phyloP scores from a whole-genome alignment of 352 stramenopile species.

The Globisporangium takayamanum region DNA sequence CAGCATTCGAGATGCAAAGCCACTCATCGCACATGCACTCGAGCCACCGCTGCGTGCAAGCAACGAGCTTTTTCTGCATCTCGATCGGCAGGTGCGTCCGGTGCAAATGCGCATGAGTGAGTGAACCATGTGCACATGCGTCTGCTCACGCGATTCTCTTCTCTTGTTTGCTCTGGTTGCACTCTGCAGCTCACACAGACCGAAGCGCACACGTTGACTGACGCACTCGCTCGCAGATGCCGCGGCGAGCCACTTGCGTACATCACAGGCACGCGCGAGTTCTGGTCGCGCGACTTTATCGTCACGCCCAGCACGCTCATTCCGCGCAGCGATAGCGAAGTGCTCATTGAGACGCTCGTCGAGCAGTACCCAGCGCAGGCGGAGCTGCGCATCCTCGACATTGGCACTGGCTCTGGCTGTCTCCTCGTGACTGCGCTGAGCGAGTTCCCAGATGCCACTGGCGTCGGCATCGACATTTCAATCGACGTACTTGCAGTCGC shows the following conservation, averaged over 20 bases:
- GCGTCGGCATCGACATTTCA: conserved; percentile 62
- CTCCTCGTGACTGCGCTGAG: conserved; percentile 53
- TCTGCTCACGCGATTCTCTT: not conserved
- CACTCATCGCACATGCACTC: conserved; percentile 41
- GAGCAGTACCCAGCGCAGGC: conserved; percentile 31
- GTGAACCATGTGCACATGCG: no score
- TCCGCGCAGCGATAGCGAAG: conserved; percentile 74
- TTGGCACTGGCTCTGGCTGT: conserved; percentile 66
- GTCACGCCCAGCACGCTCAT: conserved; percentile 65
- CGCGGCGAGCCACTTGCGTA: conserved; percentile 71
- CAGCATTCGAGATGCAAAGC: conserved; percentile 32
- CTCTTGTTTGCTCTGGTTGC: not conserved
- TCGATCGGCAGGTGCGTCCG: conserved; percentile 24
- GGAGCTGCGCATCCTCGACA: conserved; percentile 48
- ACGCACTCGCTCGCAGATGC: conserved; percentile 19
- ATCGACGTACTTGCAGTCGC: conserved; percentile 41
- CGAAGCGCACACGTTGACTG: conserved; percentile 24
- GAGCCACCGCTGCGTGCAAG: conserved; percentile 23
- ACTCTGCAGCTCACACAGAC: conserved; percentile 22
- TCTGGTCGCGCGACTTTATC: conserved; percentile 62
- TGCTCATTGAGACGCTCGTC: conserved; percentile 65
- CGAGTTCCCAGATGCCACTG: conserved; percentile 48
- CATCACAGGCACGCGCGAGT: conserved; percentile 55
- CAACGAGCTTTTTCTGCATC: conserved; percentile 49
- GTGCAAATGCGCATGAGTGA: not conserved